A percentile compares a stretch with the other conserved stretches of the same genome.
These are phyloP conservation scores for Phytopythium sindhum DNA, from an alignment of 352 stramenopile genomes.

Conservation along the genomic window DNA sequence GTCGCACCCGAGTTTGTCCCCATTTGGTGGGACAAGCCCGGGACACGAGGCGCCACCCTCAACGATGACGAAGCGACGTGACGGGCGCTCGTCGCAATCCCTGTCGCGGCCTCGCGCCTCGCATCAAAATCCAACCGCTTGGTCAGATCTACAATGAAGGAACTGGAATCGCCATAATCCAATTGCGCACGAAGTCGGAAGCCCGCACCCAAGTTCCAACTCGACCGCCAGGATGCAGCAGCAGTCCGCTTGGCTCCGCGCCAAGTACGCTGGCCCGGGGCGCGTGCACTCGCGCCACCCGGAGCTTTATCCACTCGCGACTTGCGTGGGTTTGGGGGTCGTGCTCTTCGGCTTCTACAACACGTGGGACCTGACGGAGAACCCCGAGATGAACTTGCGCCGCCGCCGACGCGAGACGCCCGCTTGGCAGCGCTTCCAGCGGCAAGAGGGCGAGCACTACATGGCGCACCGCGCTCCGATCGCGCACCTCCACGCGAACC, in stretches of 20 bases:
- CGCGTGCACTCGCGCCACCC: conserved; percentile 11
- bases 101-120: no score
- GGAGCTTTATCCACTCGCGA: conserved; percentile 29
- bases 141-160: no score
- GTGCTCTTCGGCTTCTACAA: conserved; percentile 18
- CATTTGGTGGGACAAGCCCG: no score
- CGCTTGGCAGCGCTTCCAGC: conserved; percentile 25
- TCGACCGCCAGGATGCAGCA: neutral
- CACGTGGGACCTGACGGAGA: conserved; percentile 17
- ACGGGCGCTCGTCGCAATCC: neutral
- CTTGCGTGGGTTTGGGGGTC: conserved; percentile 21
- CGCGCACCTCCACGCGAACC: conserved; percentile 26
- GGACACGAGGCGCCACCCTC: no score
- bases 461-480: conserved; percentile 25
- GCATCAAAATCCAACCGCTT: no score
- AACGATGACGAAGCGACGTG: neutral
- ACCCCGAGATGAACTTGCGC: conserved; percentile 31
- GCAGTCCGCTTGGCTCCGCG: conserved; percentile 1
- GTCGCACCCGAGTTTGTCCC: no score
- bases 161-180: neutral
- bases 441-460: conserved; percentile 21
- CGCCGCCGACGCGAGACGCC: conserved; percentile 24
- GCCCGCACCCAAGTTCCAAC: neutral
- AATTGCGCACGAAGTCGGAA: neutral
- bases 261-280: neutral